Evolutionary conservation across 441 rosid species (phyloP).

Genomic region (Dalechampia spathulata): DNA sequence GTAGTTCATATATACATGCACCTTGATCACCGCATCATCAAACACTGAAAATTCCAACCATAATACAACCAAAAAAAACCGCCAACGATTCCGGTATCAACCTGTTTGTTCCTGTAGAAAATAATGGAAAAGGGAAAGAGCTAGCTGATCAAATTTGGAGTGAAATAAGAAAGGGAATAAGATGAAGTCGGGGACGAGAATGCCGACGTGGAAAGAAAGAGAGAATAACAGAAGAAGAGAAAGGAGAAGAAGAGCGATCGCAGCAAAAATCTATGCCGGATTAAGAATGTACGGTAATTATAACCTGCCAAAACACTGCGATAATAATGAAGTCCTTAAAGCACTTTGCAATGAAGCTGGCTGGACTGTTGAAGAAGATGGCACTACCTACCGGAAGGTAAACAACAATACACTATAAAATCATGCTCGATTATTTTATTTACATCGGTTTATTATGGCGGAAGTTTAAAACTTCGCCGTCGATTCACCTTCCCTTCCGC

Average conservation of each 20-base stretch:
- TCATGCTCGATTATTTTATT: background rate
- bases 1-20: too few species aligned
- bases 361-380: constrained; percentile 92
- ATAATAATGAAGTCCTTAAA: constrained; percentile 95
- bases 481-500: too few species aligned
- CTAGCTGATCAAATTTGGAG: background rate
- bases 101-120: constrained; percentile 25
- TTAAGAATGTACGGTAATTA: constrained; percentile 81
- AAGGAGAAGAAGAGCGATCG: constrained; percentile 85
- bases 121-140: background rate
- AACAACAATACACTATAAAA: background rate
- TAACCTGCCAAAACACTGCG: too few species aligned
- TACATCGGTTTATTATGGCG: background rate
- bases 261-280: constrained; percentile 91
- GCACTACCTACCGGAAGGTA: constrained; percentile 96
- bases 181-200: constrained; percentile 84
- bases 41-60: too few species aligned
- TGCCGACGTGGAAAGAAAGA: constrained; percentile 96
- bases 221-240: constrained; percentile 95
- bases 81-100: background rate
- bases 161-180: background rate
- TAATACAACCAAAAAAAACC: constrained; percentile 10
- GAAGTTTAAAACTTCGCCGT: background rate
- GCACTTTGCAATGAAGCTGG: constrained; percentile 95
- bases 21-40: too few species aligned